These are phyloP conservation scores for Castanea mollissima DNA, from an alignment of 306 rosid genomes.

Conservation along the genomic window DNA sequence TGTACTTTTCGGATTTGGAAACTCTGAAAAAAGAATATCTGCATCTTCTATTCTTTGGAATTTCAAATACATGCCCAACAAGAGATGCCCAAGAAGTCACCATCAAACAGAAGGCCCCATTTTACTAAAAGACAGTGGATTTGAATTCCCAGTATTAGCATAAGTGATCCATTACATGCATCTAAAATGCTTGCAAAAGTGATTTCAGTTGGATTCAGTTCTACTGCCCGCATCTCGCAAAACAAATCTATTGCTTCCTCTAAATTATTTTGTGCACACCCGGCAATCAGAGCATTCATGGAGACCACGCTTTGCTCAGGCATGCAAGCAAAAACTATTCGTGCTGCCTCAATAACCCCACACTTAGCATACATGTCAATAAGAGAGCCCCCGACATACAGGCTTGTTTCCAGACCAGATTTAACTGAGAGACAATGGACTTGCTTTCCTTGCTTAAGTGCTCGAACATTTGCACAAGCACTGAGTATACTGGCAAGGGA, in stretches of 20 bases:
- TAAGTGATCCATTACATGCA: constrained; percentile 46
- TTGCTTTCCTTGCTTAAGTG: constrained; percentile 50
- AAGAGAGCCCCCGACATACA: constrained; percentile 73
- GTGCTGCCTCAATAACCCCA: constrained; percentile 47
- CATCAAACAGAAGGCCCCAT: constrained; percentile 51
- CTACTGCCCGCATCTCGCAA: constrained; percentile 50
- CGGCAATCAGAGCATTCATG: constrained; percentile 69
- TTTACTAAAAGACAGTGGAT: constrained; percentile 54
- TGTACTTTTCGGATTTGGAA: constrained; percentile 48
- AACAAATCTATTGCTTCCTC: constrained; percentile 53
- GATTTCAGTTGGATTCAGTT: constrained; percentile 62
- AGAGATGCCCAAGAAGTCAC: constrained; percentile 61
- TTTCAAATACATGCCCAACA: constrained; percentile 67
- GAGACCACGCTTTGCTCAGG: constrained; percentile 57
- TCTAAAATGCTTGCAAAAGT: constrained; percentile 70
- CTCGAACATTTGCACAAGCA: constrained; percentile 68
- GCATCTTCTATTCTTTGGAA: constrained; percentile 57
- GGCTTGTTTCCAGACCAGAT: constrained; percentile 66
- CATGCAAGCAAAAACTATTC: constrained; percentile 50
- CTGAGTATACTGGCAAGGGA: constrained; percentile 77
- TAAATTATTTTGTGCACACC: constrained; percentile 46
- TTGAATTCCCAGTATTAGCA: constrained; percentile 58
- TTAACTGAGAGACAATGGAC: constrained; percentile 67
- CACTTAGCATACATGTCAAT: constrained; percentile 85
- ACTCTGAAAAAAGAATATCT: constrained; percentile 56